Evolutionary conservation across 2,329 filamentous ascomycete genomes (phyloP).

Genomic region (Daldinia sp.): DNA sequence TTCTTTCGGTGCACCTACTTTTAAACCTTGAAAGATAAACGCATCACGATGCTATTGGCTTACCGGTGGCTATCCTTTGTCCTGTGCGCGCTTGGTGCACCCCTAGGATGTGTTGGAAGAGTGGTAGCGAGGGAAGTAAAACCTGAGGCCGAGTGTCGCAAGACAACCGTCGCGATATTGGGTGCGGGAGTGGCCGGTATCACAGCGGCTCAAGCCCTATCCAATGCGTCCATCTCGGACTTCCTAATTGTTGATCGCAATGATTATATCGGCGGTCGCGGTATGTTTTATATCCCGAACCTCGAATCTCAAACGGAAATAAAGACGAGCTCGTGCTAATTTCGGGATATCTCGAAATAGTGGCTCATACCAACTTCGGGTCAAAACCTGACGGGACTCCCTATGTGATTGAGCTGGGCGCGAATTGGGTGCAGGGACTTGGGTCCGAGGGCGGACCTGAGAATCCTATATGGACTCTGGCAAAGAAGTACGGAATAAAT

Average conservation of each 20-base stretch:
- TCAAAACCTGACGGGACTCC: constrained; percentile 57
- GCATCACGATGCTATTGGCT: constrained; percentile 14
- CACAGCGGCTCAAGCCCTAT: constrained; percentile 69
- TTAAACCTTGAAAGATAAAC: neutral
- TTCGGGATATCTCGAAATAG: constrained; percentile 29
- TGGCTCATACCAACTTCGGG: constrained; percentile 66
- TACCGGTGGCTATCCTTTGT: neutral
- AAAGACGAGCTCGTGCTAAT: neutral
- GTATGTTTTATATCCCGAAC: constrained; percentile 12
- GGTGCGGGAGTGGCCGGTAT: constrained; percentile 71
- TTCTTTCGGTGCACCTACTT: neutral
- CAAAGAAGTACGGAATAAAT: constrained; percentile 64
- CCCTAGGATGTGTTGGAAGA: constrained; percentile 6
- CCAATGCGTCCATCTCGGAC: constrained; percentile 67
- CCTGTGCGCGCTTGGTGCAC: constrained; percentile 19
- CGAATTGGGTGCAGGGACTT: constrained; percentile 64
- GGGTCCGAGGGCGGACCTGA: constrained; percentile 50
- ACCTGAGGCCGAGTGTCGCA: constrained; percentile 39
- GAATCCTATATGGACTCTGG: constrained; percentile 70
- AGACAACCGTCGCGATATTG: constrained; percentile 53
- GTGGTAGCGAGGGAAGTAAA: constrained; percentile 5
- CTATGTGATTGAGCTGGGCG: constrained; percentile 69
- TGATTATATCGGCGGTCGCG: constrained; percentile 67
- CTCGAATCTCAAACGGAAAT: neutral
- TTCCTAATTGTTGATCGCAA: constrained; percentile 73